Evolutionary conservation across 2,329 filamentous ascomycete species (phyloP), one percentile per base, ranked within the genome.

Genomic region (Colletotrichum ledebouriae): DNA sequence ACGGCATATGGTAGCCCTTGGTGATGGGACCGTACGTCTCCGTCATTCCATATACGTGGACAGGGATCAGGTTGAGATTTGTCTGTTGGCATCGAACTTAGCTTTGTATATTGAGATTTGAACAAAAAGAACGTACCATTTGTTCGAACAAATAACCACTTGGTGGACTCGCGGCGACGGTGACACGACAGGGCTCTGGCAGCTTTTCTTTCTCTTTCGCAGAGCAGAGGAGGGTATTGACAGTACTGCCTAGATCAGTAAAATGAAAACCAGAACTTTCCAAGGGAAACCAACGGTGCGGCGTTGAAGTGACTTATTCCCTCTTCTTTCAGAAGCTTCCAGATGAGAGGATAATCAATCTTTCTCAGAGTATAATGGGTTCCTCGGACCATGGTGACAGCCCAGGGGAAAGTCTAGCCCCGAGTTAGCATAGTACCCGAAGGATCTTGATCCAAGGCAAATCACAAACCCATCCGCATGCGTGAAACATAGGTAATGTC

Each of bases 21-120:
- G 94, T 98, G 69, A 98, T 95, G 10, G 96, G 96, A 0, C 96
- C 96, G 75, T 98, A 98, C 0, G 95, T 98, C 81, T 98, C 87
- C 1, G 89, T 91, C 80, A 92, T 79, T 44, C 96, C 96, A 77
- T 99, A 99, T 7, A 97, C 94, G 77, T 99, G 96, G 1, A 98
- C 93, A 0, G 96, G 96, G 22, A 91, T 86, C 7, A 99, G 86
- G 76, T 99, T 99, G 7, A 98, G 83, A 4, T 82, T 78, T 1
- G 76, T 78, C 80, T 83, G 22, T 25, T 6, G 37, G 1, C 37
- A 39, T 56, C 41, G 61, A 4, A 39, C 37, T 59, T 37, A 68
- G n/a, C 42, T 47, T 34, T 20, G 37, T 12, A 7, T 33, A 20
- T n/a, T 7, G 13, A n/a, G 10, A 10, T n/a, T 20, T 13, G 11